Evolutionary conservation across 352 stramenopile species (phyloP).

Genomic region (Pythium biforme): DNA sequence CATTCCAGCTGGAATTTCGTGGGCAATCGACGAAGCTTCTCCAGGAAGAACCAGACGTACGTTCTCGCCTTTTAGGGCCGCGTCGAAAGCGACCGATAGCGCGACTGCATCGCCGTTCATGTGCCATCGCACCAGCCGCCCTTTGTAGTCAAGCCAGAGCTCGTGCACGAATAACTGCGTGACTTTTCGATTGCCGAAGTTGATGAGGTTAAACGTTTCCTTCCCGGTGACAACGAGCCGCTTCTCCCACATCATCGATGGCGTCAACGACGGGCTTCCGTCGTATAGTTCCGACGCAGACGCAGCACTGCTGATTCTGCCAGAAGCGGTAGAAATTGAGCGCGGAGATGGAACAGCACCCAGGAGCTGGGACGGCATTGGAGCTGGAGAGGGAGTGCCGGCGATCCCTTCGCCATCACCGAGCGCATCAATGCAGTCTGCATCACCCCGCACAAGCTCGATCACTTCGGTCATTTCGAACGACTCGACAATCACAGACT

Average conservation of each 20-base stretch:
- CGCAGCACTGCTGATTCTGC: not conserved
- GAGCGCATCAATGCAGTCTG: slow-evolving; percentile 62
- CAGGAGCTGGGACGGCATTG: slow-evolving; percentile 18
- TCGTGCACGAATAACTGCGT: slow-evolving; percentile 87
- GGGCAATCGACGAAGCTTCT: slow-evolving; percentile 67
- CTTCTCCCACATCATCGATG: slow-evolving; percentile 63
- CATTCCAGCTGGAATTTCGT: slow-evolving; percentile 68
- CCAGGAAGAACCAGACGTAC: slow-evolving; percentile 77
- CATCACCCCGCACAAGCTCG: slow-evolving; percentile 64
- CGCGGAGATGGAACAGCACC: slow-evolving; percentile 15
- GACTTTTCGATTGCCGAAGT: slow-evolving; percentile 54
- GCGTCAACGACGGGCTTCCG: slow-evolving; percentile 31
- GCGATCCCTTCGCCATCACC: slow-evolving; percentile 26
- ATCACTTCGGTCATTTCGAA: slow-evolving; percentile 76
- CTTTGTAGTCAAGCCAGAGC: slow-evolving; percentile 83
- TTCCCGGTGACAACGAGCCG: slow-evolving; percentile 80
- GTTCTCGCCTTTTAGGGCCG: slow-evolving; percentile 60
- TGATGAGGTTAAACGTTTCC: slow-evolving; percentile 74
- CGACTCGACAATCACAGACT: slow-evolving; percentile 70
- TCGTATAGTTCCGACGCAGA: slow-evolving; percentile 17
- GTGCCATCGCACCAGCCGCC: slow-evolving; percentile 81
- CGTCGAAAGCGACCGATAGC: slow-evolving; percentile 78
- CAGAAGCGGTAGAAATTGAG: not conserved
- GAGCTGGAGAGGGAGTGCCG: slow-evolving; percentile 14
- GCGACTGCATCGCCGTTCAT: slow-evolving; percentile 80